Conservation (phyloP, 1,139 yeast species). For the Lodderomyces parapsilosis region DNA sequence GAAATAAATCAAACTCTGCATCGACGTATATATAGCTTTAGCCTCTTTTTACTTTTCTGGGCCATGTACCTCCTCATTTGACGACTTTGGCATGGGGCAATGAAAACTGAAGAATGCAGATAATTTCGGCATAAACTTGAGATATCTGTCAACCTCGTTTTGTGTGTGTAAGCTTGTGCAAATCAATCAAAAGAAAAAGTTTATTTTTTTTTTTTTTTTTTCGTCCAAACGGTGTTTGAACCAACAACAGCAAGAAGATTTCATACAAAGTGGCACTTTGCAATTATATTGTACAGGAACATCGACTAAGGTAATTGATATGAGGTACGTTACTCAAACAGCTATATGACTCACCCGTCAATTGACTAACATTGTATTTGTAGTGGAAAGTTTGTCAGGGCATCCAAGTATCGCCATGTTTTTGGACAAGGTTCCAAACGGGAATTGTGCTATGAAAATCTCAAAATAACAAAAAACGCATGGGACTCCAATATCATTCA, state of each 20-base stretch:
- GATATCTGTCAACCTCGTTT: too few relatives aligned
- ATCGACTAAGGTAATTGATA: too few relatives aligned
- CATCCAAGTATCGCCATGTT: slow-evolving; percentile 94
- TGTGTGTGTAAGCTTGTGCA: too few relatives aligned
- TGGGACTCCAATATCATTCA: slow-evolving; percentile 92
- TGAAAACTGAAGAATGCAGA: not conserved
- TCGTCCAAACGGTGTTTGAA: too few relatives aligned
- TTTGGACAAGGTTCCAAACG: slow-evolving; percentile 89
- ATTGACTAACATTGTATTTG: not conserved
- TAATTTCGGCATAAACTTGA: too few relatives aligned
- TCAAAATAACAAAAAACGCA: slow-evolving; percentile 83
- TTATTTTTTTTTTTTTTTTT: too few relatives aligned
- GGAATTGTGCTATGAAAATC: slow-evolving; percentile 85
- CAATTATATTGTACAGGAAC: too few relatives aligned
- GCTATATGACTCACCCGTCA: not conserved
- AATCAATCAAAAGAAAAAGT: too few relatives aligned
- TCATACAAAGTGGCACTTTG: too few relatives aligned
- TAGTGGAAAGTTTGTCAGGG: slow-evolving; percentile 92
- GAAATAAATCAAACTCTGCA: not conserved
- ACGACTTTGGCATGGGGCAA: not conserved
- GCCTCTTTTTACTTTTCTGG: not conserved
- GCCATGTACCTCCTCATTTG: not conserved
- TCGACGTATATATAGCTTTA: not conserved
- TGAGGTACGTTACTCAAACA: slow-evolving; percentile 8
- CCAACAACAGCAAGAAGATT: not conserved